phyloP scores from a whole-genome alignment of 2,329 filamentous ascomycete genomes.

The Nothophaeocryptopus gaeumannii region DNA sequence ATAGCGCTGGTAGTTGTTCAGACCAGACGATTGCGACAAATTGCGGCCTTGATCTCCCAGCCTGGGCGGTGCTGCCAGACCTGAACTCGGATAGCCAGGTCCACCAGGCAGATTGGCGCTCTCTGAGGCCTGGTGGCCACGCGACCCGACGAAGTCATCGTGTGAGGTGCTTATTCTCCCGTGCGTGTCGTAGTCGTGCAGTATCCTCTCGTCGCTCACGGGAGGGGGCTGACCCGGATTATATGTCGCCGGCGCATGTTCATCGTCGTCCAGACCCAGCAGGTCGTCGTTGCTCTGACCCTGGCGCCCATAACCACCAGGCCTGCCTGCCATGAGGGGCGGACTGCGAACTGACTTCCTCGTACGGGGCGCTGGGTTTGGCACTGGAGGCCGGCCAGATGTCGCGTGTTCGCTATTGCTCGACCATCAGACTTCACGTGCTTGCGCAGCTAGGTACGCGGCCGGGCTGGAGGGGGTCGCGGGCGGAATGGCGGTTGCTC shows the following conservation, averaged over 20 bases:
- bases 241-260: slow-evolving; percentile 66
- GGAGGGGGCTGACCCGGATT: slow-evolving; percentile 72
- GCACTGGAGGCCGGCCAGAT: slow-evolving; percentile 18
- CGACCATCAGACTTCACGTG: slow-evolving; percentile 16
- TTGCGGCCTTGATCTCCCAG: slow-evolving; percentile 38
- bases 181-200: slow-evolving; percentile 67
- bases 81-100: slow-evolving; percentile 39
- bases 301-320: slow-evolving; percentile 46
- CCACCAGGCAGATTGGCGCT: slow-evolving; percentile 44
- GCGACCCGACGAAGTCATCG: slow-evolving; percentile 80
- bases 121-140: slow-evolving; percentile 43
- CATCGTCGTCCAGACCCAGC: slow-evolving; percentile 64
- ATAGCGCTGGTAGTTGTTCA: slow-evolving; percentile 88
- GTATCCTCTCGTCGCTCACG: slow-evolving; percentile 76
- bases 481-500: neutral
- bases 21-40: slow-evolving; percentile 74
- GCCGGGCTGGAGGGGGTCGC: neutral
- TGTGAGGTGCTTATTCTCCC: slow-evolving; percentile 85
- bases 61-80: slow-evolving; percentile 37
- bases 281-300: slow-evolving; percentile 45
- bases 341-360: neutral
- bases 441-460: slow-evolving; percentile 1
- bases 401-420: slow-evolving; percentile 11
- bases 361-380: neutral
- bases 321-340: slow-evolving; percentile 51